These are phyloP conservation scores for Pseudogymnoascus sp. DNA, from an alignment of 2,329 filamentous ascomycete genomes.

Conservation along the genomic window DNA sequence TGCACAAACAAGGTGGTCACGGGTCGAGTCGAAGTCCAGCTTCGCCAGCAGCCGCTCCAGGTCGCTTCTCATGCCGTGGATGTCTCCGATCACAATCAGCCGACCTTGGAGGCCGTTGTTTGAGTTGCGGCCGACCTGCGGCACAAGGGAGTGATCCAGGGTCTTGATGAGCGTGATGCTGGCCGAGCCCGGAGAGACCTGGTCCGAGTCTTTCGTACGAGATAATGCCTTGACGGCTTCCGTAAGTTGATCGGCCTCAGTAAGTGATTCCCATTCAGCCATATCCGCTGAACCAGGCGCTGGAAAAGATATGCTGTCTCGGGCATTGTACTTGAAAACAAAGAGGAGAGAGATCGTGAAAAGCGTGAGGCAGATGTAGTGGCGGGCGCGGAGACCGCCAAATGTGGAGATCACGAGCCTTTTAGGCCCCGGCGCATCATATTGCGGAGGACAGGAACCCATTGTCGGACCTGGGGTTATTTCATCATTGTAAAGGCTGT, in stretches of 20 bases:
- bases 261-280: not conserved
- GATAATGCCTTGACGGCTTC: not conserved
- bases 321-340: not conserved
- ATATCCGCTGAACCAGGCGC: not conserved
- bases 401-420: not conserved
- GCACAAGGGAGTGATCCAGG: not conserved
- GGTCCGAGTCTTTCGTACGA: not conserved
- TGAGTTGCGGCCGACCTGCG: not conserved
- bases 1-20: slow-evolving; percentile 67
- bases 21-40: slow-evolving; percentile 49
- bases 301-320: not conserved
- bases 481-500: not conserved
- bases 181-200: not conserved
- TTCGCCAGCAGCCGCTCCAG: slow-evolving; percentile 58
- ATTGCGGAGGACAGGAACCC: not conserved
- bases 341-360: slow-evolving; percentile 1
- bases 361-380: not conserved
- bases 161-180: not conserved
- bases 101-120: slow-evolving; percentile 29
- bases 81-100: slow-evolving; percentile 79
- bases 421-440: not conserved
- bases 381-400: not conserved
- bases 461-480: not conserved
- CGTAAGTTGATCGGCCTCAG: not conserved
- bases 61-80: slow-evolving; percentile 75